phyloP scores from a whole-genome alignment of 148 eudicot species.

The Spergularia bocconei region DNA sequence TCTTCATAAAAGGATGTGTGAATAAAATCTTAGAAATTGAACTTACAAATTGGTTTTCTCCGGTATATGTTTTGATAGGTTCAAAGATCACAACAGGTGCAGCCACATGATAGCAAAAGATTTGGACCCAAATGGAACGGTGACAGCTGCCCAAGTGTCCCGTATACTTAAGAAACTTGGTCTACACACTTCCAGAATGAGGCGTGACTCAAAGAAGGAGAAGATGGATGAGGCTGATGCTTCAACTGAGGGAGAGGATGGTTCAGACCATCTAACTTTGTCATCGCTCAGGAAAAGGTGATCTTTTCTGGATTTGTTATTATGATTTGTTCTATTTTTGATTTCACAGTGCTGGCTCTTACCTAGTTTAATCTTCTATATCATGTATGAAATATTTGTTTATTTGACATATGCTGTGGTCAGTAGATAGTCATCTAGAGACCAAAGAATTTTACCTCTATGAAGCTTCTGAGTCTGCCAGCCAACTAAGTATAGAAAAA shows the following conservation, averaged over 20 bases:
- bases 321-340: neutral
- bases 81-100: slow-evolving; percentile 85
- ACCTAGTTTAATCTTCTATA: neutral
- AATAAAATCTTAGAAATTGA: neutral
- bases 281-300: slow-evolving; percentile 63
- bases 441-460: neutral
- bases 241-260: slow-evolving; percentile 40
- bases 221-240: slow-evolving; percentile 45
- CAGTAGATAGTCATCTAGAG: neutral
- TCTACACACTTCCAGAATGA: slow-evolving; percentile 46
- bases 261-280: slow-evolving; percentile 59
- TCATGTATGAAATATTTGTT: neutral
- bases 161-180: slow-evolving; percentile 92
- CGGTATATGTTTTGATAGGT: slow-evolving; percentile 43
- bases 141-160: slow-evolving; percentile 75
- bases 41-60: neutral
- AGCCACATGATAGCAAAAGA: slow-evolving; percentile 87
- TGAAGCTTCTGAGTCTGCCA: neutral
- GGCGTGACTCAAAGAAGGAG: slow-evolving; percentile 32
- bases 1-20: neutral
- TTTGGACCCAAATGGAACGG: slow-evolving; percentile 55
- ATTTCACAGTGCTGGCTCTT: neutral
- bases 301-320: slow-evolving; percentile 13
- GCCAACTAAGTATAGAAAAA: neutral
- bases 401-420: neutral